These are phyloP conservation scores for Auxenochlorella protothecoides DNA, from an alignment of 139 green algal species.

Conservation along the genomic window DNA sequence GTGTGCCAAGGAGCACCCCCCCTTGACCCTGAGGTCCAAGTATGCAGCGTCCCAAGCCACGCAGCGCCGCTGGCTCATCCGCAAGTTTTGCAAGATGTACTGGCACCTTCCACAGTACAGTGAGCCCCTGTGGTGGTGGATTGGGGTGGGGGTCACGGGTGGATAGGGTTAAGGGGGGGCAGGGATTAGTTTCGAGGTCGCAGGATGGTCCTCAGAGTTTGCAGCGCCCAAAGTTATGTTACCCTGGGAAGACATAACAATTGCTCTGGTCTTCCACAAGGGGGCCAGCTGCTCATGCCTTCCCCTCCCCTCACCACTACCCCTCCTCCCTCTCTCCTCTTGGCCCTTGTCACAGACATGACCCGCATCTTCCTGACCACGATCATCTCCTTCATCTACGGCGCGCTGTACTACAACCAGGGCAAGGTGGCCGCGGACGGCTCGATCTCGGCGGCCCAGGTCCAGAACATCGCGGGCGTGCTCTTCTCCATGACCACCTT, in stretches of 20 bases:
- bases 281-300: too few species aligned
- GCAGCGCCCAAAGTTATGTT: too few species aligned
- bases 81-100: conserved; percentile 27
- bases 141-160: too few species aligned
- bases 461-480: conserved; percentile 37
- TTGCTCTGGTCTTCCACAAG: too few species aligned
- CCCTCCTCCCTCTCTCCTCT: too few species aligned
- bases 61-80: conserved; percentile 13
- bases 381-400: conserved; percentile 27
- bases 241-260: too few species aligned
- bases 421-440: background rate
- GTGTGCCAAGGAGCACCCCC: conserved; percentile 7
- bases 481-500: conserved; percentile 25
- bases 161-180: too few species aligned
- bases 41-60: conserved; percentile 19
- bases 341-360: conserved; percentile 2
- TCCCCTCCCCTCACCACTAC: too few species aligned
- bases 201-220: too few species aligned
- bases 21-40: conserved; percentile 11
- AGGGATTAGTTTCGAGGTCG: too few species aligned
- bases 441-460: conserved; percentile 1
- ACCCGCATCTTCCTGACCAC: conserved; percentile 27
- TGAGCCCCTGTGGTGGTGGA: too few species aligned
- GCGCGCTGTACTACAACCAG: conserved; percentile 29
- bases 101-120: conserved; percentile 39